Base-by-base conservation (phyloP, 2,329 filamentous ascomycete genomes). In the Ilyonectria destructans region DNA sequence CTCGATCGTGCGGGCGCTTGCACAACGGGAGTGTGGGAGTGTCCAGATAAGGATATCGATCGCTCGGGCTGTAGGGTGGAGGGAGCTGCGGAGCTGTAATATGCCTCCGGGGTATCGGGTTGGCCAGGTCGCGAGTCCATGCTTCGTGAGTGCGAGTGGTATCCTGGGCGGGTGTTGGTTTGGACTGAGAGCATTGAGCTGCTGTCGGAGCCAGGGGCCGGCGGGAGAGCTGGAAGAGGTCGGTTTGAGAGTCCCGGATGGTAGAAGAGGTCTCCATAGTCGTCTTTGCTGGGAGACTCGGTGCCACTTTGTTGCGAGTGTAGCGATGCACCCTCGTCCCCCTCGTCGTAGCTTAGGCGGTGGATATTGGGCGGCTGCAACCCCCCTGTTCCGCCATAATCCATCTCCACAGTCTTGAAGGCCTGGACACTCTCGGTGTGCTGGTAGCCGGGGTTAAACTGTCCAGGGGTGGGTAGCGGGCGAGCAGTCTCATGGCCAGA, bases 201-300 rank as follows among this genome's bases (percentile, higher is more conserved):
- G 72, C 83, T 86, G 66, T 94, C 93, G 2, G 90, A 91, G 8
- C 86, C 88, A 52, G 88, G 85, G 9, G 86, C 88, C 48, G 88
- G 85, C 5, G 89, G 90, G 2, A 91, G 82, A 8, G 89, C 89
- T 72, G 84, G 93, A 77, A 85, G 92, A 81, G 82, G 95, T 82
- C 83, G 90, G 85, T 75, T 85, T 70, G 89, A 84, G 77, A 95
- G 90, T 45, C 94, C 94, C 19, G 95, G 95, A 76, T 98, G 95
- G 79, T 97, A 99, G 79, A 97, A 97, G 78, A 98, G 91, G 75
- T 97, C 96, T 19, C 93, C 93, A 69, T 94, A 93, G 63, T 95
- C 94, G 49, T 93, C 91, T 71, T 89, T 89, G 40, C 84, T 82
- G 1, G 91, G 90, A 31, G 91, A 93, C 43, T 93, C 91, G 72